A percentile compares a stretch with the other conserved stretches of the same genome.
Conservation (phyloP, 1,284 basidiomycete species). For the Rhodofomes roseus region DNA sequence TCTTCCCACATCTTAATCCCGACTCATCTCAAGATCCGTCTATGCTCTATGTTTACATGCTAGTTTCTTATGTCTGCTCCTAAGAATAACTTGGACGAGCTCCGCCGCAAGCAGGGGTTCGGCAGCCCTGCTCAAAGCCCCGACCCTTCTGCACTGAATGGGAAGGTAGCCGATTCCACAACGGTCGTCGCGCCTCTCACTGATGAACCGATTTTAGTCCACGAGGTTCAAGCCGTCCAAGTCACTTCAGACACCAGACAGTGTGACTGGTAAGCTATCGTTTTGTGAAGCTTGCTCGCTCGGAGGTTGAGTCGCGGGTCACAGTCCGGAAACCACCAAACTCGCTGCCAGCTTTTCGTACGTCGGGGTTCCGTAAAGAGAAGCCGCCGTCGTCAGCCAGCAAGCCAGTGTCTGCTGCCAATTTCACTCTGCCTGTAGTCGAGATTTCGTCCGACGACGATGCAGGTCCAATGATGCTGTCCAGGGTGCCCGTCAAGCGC, state of each 20-base stretch:
- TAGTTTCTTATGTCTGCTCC: constrained; percentile 25
- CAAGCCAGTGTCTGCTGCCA: constrained; percentile 5
- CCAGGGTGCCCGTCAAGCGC: constrained; percentile 25
- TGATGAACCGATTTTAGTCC: constrained; percentile 7
- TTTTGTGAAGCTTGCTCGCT: background rate
- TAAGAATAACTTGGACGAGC: constrained; percentile 31
- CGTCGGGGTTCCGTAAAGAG: constrained; percentile 27
- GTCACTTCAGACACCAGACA: constrained; percentile 12
- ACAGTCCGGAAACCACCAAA: constrained; percentile 13
- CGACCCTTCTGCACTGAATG: constrained; percentile 6
- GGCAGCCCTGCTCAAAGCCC: constrained; percentile 6
- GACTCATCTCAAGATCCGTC: background rate
- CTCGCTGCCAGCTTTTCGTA: constrained; percentile 25
- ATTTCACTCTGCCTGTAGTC: constrained; percentile 12
- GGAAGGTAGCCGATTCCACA: constrained; percentile 15
- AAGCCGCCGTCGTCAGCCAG: constrained; percentile 11
- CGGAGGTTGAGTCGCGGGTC: background rate
- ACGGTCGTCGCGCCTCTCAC: background rate
- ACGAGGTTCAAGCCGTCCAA: constrained; percentile 32
- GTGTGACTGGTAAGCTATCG: constrained; percentile 13
- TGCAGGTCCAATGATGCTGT: constrained; percentile 12
- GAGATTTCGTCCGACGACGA: constrained; percentile 20
- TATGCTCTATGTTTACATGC: background rate
- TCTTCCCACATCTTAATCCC: background rate
- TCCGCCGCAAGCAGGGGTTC: constrained; percentile 17